These are phyloP conservation scores for Oxytropis ochrocephala DNA, from an alignment of 306 rosid genomes.

Conservation along the genomic window DNA sequence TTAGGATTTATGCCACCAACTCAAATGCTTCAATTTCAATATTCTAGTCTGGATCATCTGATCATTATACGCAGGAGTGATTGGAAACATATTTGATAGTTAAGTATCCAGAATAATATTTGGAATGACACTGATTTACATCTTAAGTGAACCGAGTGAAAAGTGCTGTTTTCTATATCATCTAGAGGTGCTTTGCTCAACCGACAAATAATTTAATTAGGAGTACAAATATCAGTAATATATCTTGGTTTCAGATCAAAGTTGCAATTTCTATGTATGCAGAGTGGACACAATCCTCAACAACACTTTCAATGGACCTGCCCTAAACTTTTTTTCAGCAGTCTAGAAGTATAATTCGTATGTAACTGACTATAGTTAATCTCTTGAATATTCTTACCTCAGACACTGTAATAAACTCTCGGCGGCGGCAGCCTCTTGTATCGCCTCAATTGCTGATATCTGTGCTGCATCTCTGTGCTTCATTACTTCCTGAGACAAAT, in stretches of 20 bases:
- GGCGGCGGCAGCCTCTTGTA: slow-evolving; percentile 91
- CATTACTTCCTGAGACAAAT: slow-evolving; percentile 66
- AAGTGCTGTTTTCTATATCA: background rate
- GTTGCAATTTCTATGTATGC: background rate
- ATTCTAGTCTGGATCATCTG: background rate
- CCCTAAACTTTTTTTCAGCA: slow-evolving; percentile 8
- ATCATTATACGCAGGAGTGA: background rate
- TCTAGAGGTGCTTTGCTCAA: background rate
- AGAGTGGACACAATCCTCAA: background rate
- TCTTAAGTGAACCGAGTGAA: background rate
- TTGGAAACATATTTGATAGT: background rate
- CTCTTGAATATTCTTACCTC: slow-evolving; percentile 43
- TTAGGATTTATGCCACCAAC: background rate
- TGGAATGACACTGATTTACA: background rate
- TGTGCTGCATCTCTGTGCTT: slow-evolving; percentile 91
- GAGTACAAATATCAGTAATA: background rate
- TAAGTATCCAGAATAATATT: background rate
- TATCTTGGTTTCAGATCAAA: slow-evolving; percentile 5
- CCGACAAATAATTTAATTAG: background rate
- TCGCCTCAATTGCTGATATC: slow-evolving; percentile 81
- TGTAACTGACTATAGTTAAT: background rate
- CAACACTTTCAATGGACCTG: background rate
- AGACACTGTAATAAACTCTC: slow-evolving; percentile 82
- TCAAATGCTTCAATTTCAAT: background rate
- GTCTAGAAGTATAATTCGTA: background rate